Evolutionary conservation across 192 early-diverging fungal genomes (phyloP), one percentile per base, ranked within the genome.

Genomic region (Gamsiella multidivaricata): DNA sequence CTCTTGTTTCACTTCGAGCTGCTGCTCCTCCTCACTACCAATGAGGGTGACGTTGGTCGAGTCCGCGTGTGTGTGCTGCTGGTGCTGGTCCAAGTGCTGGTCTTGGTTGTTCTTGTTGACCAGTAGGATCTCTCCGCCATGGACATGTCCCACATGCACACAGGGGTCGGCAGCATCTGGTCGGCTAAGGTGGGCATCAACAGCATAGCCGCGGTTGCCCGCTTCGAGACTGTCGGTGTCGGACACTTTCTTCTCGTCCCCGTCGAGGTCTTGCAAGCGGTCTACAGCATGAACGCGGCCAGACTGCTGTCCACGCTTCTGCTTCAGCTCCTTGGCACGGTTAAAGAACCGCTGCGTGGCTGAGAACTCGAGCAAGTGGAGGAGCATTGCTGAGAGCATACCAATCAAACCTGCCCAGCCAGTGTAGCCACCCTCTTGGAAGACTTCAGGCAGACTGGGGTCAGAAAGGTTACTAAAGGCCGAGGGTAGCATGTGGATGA

Each of bases 401-500:
- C 89, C 89, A 49, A 93, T 76, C 9, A 91, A 33, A 5, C 85
- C 83, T 0, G 87, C 86, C 83, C 87, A 91, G 18, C 79, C 87
- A 26, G 71, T 52, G 46, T 87, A 87, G 2, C 72, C 70, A 10
- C 65, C 86, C 26, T 85, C 84, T 80, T 5, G 84, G 73, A 10
- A 90, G 74, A 28, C 79, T 64, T 41, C 71, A 54, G 15, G 57
- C 39, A 88, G 60, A 28, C 82, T 85, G 7, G 80, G 65, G 52
- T 87, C 82, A 0, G 84, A 72, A 2, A 90, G 70, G 25, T 80
- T 65, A 43, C 70, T 55, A 7, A 83, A 76, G 4, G 88, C 82
- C 12, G 79, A 79, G 17, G 89, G 86, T 0, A 93, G 64, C 92
- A 93, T 92, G 58, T 93, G 92, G 43, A 93, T 87, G 51, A 93